These are phyloP conservation scores for Tylopilus orsonianus DNA, from an alignment of 1,284 basidiomycete genomes.

Conservation along the genomic window DNA sequence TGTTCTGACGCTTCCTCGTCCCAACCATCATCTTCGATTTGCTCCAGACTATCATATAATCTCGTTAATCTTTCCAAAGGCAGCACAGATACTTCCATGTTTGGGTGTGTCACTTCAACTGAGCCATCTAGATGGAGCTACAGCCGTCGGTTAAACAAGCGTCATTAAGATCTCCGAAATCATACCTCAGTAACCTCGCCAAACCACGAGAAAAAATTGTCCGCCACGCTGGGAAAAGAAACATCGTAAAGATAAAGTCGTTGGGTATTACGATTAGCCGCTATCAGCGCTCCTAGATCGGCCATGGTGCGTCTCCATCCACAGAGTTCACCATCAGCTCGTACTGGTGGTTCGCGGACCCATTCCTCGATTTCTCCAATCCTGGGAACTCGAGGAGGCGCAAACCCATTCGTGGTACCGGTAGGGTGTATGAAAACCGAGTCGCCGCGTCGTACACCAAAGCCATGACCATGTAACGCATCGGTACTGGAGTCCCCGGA, in stretches of 20 bases:
- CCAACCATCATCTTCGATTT: conserved; percentile 73
- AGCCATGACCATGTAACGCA: conserved; percentile 41
- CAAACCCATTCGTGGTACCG: conserved; percentile 66
- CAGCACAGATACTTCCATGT: conserved; percentile 46
- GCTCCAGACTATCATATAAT: conserved; percentile 71
- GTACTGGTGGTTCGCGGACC: conserved; percentile 62
- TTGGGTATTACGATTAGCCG: conserved; percentile 45
- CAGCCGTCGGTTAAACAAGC: conserved; percentile 5
- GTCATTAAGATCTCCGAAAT: conserved; percentile 1
- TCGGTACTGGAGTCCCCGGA: conserved; percentile 48
- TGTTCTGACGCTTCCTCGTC: conserved; percentile 50
- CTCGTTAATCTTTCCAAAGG: conserved; percentile 68
- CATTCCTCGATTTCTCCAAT: conserved; percentile 80
- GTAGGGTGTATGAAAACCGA: conserved; percentile 76
- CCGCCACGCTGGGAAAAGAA: conserved; percentile 43
- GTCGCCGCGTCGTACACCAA: conserved; percentile 80
- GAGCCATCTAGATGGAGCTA: conserved; percentile 72
- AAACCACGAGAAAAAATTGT: conserved; percentile 61
- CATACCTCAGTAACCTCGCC: conserved; percentile 74
- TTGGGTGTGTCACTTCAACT: conserved; percentile 65
- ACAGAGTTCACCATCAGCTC: conserved; percentile 48
- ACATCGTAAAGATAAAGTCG: conserved; percentile 45
- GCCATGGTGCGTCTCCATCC: conserved; percentile 73
- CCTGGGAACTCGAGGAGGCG: conserved; percentile 63
- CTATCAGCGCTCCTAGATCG: conserved; percentile 58